Percentiles rank a stretch among this genome's conserved stretches.
Conservation (phyloP, 306 rosid species). For the Styphnolobium japonicum region DNA sequence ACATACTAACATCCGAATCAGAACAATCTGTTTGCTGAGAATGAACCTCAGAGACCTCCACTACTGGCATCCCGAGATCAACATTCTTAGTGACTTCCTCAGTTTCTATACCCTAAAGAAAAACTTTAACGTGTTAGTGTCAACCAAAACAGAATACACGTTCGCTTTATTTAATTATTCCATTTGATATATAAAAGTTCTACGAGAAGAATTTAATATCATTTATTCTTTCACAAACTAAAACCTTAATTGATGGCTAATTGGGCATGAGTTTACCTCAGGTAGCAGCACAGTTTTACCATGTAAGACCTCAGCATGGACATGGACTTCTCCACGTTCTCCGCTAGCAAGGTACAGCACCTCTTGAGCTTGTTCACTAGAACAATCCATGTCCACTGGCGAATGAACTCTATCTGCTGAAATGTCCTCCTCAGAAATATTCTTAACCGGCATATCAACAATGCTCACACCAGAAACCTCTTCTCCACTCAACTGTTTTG, state of each 20-base stretch:
- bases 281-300: constrained; percentile 30
- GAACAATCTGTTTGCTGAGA: constrained; percentile 27
- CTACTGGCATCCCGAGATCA: constrained; percentile 33
- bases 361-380: constrained; percentile 26
- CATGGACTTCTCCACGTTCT: constrained; percentile 27
- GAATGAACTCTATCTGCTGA: constrained; percentile 28
- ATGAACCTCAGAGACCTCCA: constrained; percentile 36
- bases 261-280: constrained; percentile 40
- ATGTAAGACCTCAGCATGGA: constrained; percentile 32
- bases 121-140: constrained; percentile 17
- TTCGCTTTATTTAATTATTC: background rate
- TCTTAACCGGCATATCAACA: constrained; percentile 10
- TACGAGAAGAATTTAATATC: background rate
- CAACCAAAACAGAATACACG: constrained; percentile 14
- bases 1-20: constrained; percentile 28
- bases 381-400: constrained; percentile 22
- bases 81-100: constrained; percentile 9
- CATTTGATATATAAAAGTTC: background rate
- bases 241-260: background rate
- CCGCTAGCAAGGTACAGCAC: constrained; percentile 34
- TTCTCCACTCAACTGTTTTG: constrained; percentile 31
- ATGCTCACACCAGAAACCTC: constrained; percentile 23
- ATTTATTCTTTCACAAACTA: background rate
- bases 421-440: constrained; percentile 18
- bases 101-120: constrained; percentile 25